These are phyloP conservation scores for Ricinus communis DNA, from an alignment of 345 rosid species.

Conservation along the genomic window DNA sequence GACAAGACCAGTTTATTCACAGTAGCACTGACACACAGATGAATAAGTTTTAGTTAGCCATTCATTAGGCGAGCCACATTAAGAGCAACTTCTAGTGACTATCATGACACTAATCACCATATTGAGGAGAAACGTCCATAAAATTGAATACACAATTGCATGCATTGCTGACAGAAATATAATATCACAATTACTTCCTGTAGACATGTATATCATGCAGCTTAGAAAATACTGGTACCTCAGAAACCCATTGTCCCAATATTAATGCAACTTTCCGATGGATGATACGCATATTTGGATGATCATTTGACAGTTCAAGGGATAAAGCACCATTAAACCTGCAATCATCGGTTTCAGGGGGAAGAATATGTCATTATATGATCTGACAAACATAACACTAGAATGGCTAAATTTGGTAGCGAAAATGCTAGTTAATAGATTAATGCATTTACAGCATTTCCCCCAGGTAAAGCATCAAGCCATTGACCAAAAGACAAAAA, in stretches of 20 bases:
- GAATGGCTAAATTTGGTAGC: not conserved
- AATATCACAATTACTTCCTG: not conserved
- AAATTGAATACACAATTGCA: not conserved
- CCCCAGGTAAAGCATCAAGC: not conserved
- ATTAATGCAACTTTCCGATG: slow-evolving; percentile 92
- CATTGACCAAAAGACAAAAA: not conserved
- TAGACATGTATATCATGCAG: not conserved
- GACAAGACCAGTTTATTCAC: not conserved
- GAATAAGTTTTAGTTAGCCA: not conserved
- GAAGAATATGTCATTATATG: not conserved
- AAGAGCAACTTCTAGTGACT: not conserved
- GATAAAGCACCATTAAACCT: slow-evolving; percentile 96
- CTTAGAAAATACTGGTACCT: slow-evolving; percentile 50
- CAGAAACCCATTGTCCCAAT: slow-evolving; percentile 99
- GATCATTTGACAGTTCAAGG: slow-evolving; percentile 83
- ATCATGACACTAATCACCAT: not conserved
- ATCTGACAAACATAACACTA: not conserved
- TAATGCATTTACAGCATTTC: not conserved
- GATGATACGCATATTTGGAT: slow-evolving; percentile 86
- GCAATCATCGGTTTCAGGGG: slow-evolving; percentile 25
- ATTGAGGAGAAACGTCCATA: not conserved
- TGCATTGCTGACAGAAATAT: not conserved
- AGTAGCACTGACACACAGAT: not conserved
- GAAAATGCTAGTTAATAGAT: not conserved
- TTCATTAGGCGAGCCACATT: not conserved